phyloP scores from a whole-genome alignment of 2,329 filamentous ascomycete species.

The Elsinoe batatas region DNA sequence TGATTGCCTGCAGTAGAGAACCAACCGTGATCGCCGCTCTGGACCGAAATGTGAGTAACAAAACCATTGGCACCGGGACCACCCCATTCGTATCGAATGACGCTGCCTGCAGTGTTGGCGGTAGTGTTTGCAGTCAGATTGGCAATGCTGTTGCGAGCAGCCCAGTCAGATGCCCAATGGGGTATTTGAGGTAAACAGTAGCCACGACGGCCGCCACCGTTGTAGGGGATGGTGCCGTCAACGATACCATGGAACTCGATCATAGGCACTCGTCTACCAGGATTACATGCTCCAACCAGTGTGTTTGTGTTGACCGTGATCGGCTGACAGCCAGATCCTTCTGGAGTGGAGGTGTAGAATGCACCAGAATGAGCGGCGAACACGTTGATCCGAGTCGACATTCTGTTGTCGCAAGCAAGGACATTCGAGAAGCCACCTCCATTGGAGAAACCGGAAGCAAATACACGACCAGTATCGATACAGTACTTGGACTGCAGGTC shows the following conservation, averaged over 20 bases:
- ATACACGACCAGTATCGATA: slow-evolving; percentile 35
- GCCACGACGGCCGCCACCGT: slow-evolving; percentile 25
- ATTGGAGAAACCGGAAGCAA: slow-evolving; percentile 42
- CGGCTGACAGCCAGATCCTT: slow-evolving; percentile 16
- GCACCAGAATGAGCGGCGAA: slow-evolving; percentile 42
- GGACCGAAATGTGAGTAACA: slow-evolving; percentile 32
- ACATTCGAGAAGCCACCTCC: slow-evolving; percentile 42
- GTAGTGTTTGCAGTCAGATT: slow-evolving; percentile 18
- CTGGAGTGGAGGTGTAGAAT: slow-evolving; percentile 30
- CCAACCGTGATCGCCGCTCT: slow-evolving; percentile 34
- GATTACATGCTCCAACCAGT: slow-evolving; percentile 19
- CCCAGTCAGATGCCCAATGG: slow-evolving; percentile 32
- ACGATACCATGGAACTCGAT: slow-evolving; percentile 37
- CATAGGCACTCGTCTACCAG: slow-evolving; percentile 28
- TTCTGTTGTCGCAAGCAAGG: slow-evolving; percentile 36
- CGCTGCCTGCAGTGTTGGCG: slow-evolving; percentile 24
- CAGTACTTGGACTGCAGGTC: slow-evolving; percentile 33
- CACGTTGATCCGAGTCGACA: slow-evolving; percentile 38
- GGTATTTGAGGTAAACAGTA: slow-evolving; percentile 22
- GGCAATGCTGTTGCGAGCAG: slow-evolving; percentile 26
- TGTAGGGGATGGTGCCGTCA: slow-evolving; percentile 34
- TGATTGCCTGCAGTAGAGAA: slow-evolving; percentile 23
- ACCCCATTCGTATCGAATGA: slow-evolving; percentile 23
- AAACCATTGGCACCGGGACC: slow-evolving; percentile 24
- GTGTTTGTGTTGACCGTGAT: slow-evolving; percentile 17